These are phyloP conservation scores for Agaricales sp. DNA, from an alignment of 1,284 basidiomycete genomes.

Conservation along the genomic window DNA sequence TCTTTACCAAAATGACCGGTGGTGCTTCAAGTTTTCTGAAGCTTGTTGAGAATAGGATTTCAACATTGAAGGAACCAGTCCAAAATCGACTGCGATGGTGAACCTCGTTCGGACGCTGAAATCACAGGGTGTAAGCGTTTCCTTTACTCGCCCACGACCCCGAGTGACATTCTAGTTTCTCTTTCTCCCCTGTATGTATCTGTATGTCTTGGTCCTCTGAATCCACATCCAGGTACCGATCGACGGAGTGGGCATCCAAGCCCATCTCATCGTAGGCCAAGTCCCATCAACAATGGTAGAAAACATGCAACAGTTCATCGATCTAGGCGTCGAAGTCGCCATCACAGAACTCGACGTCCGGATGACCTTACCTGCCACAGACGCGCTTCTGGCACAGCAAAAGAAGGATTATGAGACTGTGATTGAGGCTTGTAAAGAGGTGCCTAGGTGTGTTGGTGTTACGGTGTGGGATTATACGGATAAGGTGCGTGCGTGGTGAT, in stretches of 20 bases:
- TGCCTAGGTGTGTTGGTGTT: constrained; percentile 33
- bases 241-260: constrained; percentile 39
- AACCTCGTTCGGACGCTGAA: constrained; percentile 34
- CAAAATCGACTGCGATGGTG: constrained; percentile 34
- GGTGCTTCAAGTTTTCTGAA: neutral
- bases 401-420: constrained; percentile 33
- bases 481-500: too few relatives aligned
- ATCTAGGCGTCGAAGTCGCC: constrained; percentile 42
- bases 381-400: neutral
- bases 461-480: constrained; percentile 46
- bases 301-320: constrained; percentile 33
- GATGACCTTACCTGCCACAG: constrained; percentile 34
- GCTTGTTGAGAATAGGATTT: neutral
- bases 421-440: constrained; percentile 31
- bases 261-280: constrained; percentile 40
- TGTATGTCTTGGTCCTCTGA: too few relatives aligned
- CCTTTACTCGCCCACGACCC: too few relatives aligned
- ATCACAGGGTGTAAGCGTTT: too few relatives aligned
- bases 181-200: neutral
- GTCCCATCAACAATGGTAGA: constrained; percentile 27
- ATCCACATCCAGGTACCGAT: constrained; percentile 32
- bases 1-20: too few relatives aligned
- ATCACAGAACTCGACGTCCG: constrained; percentile 47
- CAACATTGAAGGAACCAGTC: constrained; percentile 23
- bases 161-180: too few relatives aligned